Evolutionary conservation across 2,329 filamentous ascomycete species (phyloP), one percentile per base, ranked within the genome.

Genomic region (Stemphylium lycopersici): DNA sequence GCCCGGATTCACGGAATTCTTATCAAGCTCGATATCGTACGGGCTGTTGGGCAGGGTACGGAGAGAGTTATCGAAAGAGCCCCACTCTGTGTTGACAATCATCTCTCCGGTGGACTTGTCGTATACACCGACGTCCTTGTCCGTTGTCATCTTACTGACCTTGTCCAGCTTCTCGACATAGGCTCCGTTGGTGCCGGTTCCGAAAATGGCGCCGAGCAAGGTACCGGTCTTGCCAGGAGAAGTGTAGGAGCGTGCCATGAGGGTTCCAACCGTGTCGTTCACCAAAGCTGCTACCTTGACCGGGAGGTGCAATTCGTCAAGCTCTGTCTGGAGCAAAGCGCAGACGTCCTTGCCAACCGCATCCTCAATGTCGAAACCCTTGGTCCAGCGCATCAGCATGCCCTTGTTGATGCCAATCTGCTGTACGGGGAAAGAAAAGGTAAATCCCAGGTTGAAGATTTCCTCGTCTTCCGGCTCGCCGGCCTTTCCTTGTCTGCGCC

Each of bases 51-150:
- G 95, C 36, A 99, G 83, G 16, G 96, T 90, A 65, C 88, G 90
- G 62, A 98, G 86, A 66, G 90, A 85, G 78, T 98, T 98, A 78
- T 99, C 95, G 70, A 99, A 99, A 52, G 91, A 96, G 58, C 95
- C 95, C 95, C 95, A 99, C 79, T 99, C 95, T 0, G 90, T 93
- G 79, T 99, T 99, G 78, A 99, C 85, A 54, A 99, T 91, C 95
- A 99, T 99, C 66, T 96, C 87, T 47, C 93, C 92, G 0, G 93
- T 96, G 7, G 86, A 87, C 43, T 81, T 81, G 76, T 97, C 91
- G 65, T 90, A 95, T 4, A 88, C 87, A 37, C 76, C 76, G 18
- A 60, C 58, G 36, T 79, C 68, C 39, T 74, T 74, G 38, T 74
- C 68, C 48, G 76, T 63, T 40, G 78, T 76, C 67, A 88, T 79